Evolutionary conservation across 2,329 filamentous ascomycete species (phyloP).

Genomic region (Podosphaera fusca): DNA sequence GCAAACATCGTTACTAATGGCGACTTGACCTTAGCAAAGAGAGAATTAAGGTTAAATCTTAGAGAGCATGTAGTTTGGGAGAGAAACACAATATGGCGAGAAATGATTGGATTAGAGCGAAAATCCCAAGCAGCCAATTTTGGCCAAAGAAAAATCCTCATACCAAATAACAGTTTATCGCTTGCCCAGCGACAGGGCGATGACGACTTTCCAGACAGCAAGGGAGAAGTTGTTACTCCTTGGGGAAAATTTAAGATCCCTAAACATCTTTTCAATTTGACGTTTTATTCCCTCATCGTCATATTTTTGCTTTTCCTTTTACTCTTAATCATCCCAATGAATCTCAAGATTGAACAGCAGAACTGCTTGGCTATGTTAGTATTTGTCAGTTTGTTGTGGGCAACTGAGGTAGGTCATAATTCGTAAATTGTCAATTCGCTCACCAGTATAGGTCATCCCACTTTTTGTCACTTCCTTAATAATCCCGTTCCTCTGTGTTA

Average conservation of each 20-base stretch:
- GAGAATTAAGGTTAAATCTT: conserved; percentile 72
- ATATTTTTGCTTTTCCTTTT: conserved; percentile 52
- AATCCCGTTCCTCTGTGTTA: conserved; percentile 79
- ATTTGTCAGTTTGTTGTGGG: conserved; percentile 87
- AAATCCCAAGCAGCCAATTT: conserved; percentile 86
- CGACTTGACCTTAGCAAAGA: conserved; percentile 51
- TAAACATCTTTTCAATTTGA: conserved; percentile 61
- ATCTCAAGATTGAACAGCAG: conserved; percentile 75
- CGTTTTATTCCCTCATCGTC: conserved; percentile 51
- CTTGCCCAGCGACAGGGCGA: conserved; percentile 66
- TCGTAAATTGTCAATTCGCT: conserved; percentile 3
- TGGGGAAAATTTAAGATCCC: conserved; percentile 57
- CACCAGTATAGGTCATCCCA: conserved; percentile 48
- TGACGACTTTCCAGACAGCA: conserved; percentile 38
- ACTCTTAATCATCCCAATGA: conserved; percentile 55
- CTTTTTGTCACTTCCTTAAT: conserved; percentile 88
- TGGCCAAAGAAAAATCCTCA: conserved; percentile 58
- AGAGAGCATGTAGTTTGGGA: conserved; percentile 98
- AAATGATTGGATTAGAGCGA: conserved; percentile 94
- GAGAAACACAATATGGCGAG: conserved; percentile 92
- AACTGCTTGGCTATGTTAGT: conserved; percentile 87
- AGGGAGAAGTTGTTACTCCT: conserved; percentile 47
- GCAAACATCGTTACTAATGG: conserved; percentile 63
- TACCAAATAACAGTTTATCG: conserved; percentile 42
- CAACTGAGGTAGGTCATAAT: conserved; percentile 50